These are phyloP conservation scores for Jackrogersella minutella DNA, from an alignment of 495 filamentous ascomycete genomes.

Conservation along the genomic window DNA sequence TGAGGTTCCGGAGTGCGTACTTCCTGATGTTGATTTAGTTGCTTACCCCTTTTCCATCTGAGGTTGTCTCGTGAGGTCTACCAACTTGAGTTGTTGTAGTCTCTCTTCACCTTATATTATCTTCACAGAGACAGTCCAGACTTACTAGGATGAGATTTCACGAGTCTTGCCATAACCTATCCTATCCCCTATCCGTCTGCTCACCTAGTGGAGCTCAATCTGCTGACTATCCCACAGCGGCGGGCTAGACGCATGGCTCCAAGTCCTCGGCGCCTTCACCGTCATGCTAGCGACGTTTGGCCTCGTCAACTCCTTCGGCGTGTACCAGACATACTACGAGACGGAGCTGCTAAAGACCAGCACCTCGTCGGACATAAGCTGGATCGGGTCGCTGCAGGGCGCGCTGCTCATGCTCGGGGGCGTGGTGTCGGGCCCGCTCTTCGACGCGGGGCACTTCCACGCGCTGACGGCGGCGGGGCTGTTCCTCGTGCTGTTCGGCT, in stretches of 20 bases:
- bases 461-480: slow-evolving; percentile 29
- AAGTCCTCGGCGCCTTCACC: slow-evolving; percentile 51
- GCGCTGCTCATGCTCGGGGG: slow-evolving; percentile 51
- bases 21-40: neutral
- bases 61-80: slow-evolving; percentile 4
- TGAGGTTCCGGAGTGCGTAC: slow-evolving; percentile 30
- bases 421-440: slow-evolving; percentile 50
- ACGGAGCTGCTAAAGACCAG: slow-evolving; percentile 40
- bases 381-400: slow-evolving; percentile 54
- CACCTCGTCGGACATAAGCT: slow-evolving; percentile 49
- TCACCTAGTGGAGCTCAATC: neutral
- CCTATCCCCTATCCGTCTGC: neutral
- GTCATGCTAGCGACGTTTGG: slow-evolving; percentile 56
- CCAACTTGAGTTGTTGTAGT: neutral
- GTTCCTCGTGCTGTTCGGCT: slow-evolving; percentile 61
- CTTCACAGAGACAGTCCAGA: too few species aligned
- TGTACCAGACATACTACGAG: slow-evolving; percentile 63
- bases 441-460: slow-evolving; percentile 38
- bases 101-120: neutral
- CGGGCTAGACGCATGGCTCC: slow-evolving; percentile 56
- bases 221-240: slow-evolving; percentile 36
- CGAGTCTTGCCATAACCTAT: too few species aligned
- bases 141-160: too few species aligned
- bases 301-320: slow-evolving; percentile 60
- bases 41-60: neutral